phyloP scores from a whole-genome alignment of 2,329 filamentous ascomycete genomes.

The Exophiala oligosperma region DNA sequence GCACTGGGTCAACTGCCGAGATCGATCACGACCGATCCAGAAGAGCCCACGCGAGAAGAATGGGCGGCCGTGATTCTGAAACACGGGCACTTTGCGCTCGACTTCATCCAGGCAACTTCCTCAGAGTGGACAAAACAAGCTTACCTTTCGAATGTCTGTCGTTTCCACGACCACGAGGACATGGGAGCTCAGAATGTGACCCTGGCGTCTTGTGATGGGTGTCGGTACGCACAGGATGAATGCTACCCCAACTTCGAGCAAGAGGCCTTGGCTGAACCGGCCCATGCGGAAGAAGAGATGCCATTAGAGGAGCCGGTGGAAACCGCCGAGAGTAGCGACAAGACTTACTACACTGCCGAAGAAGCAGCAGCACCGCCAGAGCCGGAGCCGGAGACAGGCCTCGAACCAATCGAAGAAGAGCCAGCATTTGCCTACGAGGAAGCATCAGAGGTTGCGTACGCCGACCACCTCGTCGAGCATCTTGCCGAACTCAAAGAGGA shows the following conservation, averaged over 20 bases:
- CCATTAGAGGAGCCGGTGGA: not conserved
- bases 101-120: constrained; percentile 13
- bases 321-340: not conserved
- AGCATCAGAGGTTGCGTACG: not conserved
- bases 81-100: constrained; percentile 19
- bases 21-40: not conserved
- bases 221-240: constrained; percentile 20
- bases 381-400: not conserved
- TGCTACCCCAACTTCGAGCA: constrained; percentile 21
- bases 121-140: constrained; percentile 20
- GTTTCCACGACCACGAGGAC: constrained; percentile 22
- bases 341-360: not conserved
- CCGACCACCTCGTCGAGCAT: not conserved
- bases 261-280: not conserved
- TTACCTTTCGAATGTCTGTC: constrained; percentile 19
- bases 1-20: constrained; percentile 18
- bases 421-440: not conserved
- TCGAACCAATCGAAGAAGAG: not conserved
- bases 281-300: not conserved
- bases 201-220: constrained; percentile 15
- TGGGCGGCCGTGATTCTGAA: constrained; percentile 20
- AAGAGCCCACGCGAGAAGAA: constrained; percentile 11
- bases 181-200: constrained; percentile 5
- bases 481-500: not conserved
- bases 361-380: not conserved